Percentiles rank a stretch among this genome's conserved stretches.
These are phyloP conservation scores for Madurella mycetomatis DNA, from an alignment of 2,329 filamentous ascomycete genomes.

Conservation along the genomic window DNA sequence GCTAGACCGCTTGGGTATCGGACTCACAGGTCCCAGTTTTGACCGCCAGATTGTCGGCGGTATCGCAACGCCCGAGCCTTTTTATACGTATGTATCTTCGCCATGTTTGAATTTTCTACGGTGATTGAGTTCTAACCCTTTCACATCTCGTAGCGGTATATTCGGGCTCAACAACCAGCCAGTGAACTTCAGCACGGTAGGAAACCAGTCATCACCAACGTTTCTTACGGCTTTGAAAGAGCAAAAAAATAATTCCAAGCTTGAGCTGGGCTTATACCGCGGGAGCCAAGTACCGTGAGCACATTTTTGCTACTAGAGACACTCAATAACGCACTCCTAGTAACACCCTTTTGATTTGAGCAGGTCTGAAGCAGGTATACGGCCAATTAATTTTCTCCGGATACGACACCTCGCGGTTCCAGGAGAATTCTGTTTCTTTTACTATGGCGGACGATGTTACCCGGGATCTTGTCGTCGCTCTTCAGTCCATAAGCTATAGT, in stretches of 20 bases:
- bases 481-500: conserved; percentile 38
- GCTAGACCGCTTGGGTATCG: conserved; percentile 29
- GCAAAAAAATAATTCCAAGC: conserved; percentile 35
- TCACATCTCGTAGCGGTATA: conserved; percentile 30
- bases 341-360: background rate
- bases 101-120: background rate
- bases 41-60: conserved; percentile 32
- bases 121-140: conserved; percentile 9
- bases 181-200: conserved; percentile 34
- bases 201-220: conserved; percentile 34
- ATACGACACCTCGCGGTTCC: conserved; percentile 38
- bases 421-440: conserved; percentile 35
- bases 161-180: conserved; percentile 38
- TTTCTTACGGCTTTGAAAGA: conserved; percentile 36
- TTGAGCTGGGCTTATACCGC: conserved; percentile 42
- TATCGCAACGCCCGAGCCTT: conserved; percentile 32
- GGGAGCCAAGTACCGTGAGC: conserved; percentile 37
- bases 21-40: conserved; percentile 31
- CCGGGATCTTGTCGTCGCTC: conserved; percentile 35
- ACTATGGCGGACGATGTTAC: conserved; percentile 34
- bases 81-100: conserved; percentile 33
- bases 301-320: background rate
- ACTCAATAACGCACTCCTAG: conserved; percentile 4
- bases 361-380: conserved; percentile 35
- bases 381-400: conserved; percentile 39